phyloP scores from a whole-genome alignment of 208 protist species.

The Trypanosoma rangeli region DNA sequence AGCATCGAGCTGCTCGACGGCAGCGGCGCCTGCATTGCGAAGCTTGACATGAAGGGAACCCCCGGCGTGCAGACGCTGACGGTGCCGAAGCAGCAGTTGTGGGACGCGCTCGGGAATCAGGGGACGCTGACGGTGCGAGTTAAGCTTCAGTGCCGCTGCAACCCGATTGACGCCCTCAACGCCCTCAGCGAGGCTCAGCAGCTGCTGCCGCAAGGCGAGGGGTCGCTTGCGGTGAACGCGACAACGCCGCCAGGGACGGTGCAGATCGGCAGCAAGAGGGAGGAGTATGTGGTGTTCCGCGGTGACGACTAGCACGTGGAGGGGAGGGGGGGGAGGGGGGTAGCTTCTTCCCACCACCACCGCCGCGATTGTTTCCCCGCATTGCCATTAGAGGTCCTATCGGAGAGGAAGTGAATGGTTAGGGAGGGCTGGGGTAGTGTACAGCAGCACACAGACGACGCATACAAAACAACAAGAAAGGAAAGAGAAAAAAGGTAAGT shows the following conservation, averaged over 20 bases:
- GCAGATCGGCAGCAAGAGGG: conserved; percentile 43
- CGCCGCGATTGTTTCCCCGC: too few relatives aligned
- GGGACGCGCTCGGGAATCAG: conserved; percentile 31
- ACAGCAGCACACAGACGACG: too few relatives aligned
- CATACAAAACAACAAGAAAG: background rate
- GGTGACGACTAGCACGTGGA: conserved; percentile 12
- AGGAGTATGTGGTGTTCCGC: conserved; percentile 58
- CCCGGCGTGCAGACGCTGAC: conserved; percentile 47
- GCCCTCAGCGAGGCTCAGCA: background rate
- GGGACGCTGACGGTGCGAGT: conserved; percentile 53
- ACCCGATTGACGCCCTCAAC: conserved; percentile 70
- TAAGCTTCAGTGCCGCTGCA: conserved; percentile 38
- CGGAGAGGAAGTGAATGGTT: conserved; percentile 5
- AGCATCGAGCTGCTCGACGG: conserved; percentile 65
- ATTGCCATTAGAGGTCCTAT: too few relatives aligned
- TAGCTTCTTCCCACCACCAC: too few relatives aligned
- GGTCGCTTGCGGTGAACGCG: background rate
- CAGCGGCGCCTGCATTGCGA: conserved; percentile 35
- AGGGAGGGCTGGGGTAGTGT: too few relatives aligned
- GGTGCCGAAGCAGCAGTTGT: conserved; percentile 37
- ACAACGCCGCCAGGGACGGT: conserved; percentile 22
- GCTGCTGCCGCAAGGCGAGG: background rate
- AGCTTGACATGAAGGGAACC: conserved; percentile 40
- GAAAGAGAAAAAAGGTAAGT: background rate
- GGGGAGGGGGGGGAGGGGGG: background rate